These are phyloP conservation scores for Phytophthora foliorum DNA, from an alignment of 352 stramenopile genomes.

Conservation along the genomic window DNA sequence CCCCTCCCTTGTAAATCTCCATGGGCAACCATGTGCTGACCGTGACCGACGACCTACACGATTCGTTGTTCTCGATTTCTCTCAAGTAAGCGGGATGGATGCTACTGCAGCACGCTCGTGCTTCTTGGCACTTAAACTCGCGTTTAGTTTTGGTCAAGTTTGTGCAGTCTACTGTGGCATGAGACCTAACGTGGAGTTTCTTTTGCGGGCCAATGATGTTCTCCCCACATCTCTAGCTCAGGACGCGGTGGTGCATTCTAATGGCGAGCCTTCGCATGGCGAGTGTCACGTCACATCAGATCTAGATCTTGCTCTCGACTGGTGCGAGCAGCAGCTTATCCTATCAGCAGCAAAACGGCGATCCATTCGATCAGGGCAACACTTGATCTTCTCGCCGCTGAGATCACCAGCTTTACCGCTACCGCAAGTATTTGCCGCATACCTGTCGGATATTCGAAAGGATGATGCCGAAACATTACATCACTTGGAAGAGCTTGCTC, in stretches of 20 bases:
- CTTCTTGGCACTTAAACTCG: slow-evolving; percentile 74
- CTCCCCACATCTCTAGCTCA: slow-evolving; percentile 16
- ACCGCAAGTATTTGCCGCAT: slow-evolving; percentile 54
- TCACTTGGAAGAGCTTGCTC: slow-evolving; percentile 44
- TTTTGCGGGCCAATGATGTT: slow-evolving; percentile 70
- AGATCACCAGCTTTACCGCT: slow-evolving; percentile 45
- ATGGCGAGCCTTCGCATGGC: slow-evolving; percentile 9
- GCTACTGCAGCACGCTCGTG: slow-evolving; percentile 77
- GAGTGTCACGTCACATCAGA: slow-evolving; percentile 56
- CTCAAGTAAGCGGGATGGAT: slow-evolving; percentile 81
- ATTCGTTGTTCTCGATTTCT: slow-evolving; percentile 85
- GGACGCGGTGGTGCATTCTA: slow-evolving; percentile 4
- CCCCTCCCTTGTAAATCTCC: slow-evolving; percentile 51
- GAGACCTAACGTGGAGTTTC: slow-evolving; percentile 58
- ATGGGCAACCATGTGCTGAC: slow-evolving; percentile 49
- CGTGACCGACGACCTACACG: slow-evolving; percentile 44
- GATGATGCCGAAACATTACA: slow-evolving; percentile 17
- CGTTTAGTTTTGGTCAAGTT: slow-evolving; percentile 60
- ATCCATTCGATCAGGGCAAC: slow-evolving; percentile 48
- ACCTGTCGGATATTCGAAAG: slow-evolving; percentile 39
- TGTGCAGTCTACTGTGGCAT: slow-evolving; percentile 77
- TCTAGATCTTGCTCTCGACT: slow-evolving; percentile 66
- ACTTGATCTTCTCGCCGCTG: slow-evolving; percentile 34
- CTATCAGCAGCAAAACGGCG: slow-evolving; percentile 45
- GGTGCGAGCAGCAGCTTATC: slow-evolving; percentile 75